Conservation (phyloP, 257 asterid genomes). For the Datura wrightii region DNA sequence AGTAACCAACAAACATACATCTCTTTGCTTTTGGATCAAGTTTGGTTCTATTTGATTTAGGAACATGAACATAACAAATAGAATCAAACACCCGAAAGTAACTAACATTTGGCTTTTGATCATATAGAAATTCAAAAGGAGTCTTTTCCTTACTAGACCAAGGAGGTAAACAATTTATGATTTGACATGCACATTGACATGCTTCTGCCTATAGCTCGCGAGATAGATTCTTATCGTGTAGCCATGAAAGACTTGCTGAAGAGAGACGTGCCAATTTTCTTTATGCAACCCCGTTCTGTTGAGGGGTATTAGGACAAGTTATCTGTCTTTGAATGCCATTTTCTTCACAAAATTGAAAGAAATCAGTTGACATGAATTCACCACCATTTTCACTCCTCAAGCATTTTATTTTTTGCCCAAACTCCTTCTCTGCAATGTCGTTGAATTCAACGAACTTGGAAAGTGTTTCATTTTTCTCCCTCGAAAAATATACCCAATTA, state of each 20-base stretch:
- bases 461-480: slow-evolving; percentile 33
- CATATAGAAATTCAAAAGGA: slow-evolving; percentile 32
- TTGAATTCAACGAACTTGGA: slow-evolving; percentile 27
- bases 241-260: slow-evolving; percentile 7
- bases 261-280: not conserved
- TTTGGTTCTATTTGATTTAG: slow-evolving; percentile 26
- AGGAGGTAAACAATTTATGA: not conserved
- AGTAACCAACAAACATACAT: slow-evolving; percentile 21
- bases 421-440: slow-evolving; percentile 14
- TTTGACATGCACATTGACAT: too few relatives aligned
- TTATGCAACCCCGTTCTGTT: slow-evolving; percentile 11
- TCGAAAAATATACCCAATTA: slow-evolving; percentile 30
- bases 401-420: slow-evolving; percentile 29
- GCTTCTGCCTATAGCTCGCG: not conserved
- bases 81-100: not conserved
- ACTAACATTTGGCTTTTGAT: slow-evolving; percentile 21
- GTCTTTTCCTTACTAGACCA: slow-evolving; percentile 4
- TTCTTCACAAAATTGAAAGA: not conserved
- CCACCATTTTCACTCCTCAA: slow-evolving; percentile 36
- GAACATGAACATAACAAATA: too few relatives aligned
- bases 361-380: not conserved
- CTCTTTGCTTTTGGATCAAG: slow-evolving; percentile 39
- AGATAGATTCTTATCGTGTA: slow-evolving; percentile 36
- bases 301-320: slow-evolving; percentile 25
- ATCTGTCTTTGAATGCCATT: not conserved